phyloP scores from a whole-genome alignment of 208 protist species.

The Trypanosoma mega region DNA sequence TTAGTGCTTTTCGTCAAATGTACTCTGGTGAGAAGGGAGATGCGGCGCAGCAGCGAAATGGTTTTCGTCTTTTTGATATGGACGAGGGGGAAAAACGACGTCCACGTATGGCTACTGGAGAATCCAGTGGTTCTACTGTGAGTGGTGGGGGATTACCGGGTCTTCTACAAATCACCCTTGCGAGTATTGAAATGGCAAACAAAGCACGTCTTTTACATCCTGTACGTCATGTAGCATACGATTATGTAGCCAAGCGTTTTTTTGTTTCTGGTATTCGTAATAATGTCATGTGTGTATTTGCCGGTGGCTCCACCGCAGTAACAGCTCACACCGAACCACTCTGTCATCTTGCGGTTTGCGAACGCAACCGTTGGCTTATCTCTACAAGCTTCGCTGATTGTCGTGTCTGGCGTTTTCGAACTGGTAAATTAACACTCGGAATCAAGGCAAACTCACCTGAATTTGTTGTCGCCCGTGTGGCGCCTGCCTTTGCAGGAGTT shows the following conservation, averaged over 20 bases:
- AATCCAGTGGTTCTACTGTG: not conserved
- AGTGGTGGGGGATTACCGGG: not conserved
- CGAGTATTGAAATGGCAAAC: constrained; percentile 24
- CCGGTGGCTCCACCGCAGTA: constrained; percentile 44
- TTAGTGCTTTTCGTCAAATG: constrained; percentile 21
- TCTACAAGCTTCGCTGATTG: constrained; percentile 56
- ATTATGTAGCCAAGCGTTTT: constrained; percentile 50
- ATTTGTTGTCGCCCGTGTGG: constrained; percentile 32
- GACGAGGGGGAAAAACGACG: constrained; percentile 18
- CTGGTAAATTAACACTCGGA: constrained; percentile 52
- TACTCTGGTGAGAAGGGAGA: constrained; percentile 9
- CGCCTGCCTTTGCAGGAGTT: constrained; percentile 11
- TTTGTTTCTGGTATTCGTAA: constrained; percentile 69
- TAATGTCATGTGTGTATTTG: constrained; percentile 66
- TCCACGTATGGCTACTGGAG: not conserved
- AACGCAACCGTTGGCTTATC: constrained; percentile 43
- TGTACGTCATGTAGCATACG: constrained; percentile 56
- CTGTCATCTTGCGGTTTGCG: constrained; percentile 40
- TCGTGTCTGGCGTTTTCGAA: constrained; percentile 52
- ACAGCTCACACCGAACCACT: constrained; percentile 56
- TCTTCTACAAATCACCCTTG: constrained; percentile 38
- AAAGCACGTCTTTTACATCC: constrained; percentile 37
- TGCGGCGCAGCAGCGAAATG: constrained; percentile 1
- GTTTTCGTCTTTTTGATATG: constrained; percentile 25
- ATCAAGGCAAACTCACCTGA: constrained; percentile 66